phyloP scores from a whole-genome alignment of 2,329 filamentous ascomycete species.

The Fusarium continuum region DNA sequence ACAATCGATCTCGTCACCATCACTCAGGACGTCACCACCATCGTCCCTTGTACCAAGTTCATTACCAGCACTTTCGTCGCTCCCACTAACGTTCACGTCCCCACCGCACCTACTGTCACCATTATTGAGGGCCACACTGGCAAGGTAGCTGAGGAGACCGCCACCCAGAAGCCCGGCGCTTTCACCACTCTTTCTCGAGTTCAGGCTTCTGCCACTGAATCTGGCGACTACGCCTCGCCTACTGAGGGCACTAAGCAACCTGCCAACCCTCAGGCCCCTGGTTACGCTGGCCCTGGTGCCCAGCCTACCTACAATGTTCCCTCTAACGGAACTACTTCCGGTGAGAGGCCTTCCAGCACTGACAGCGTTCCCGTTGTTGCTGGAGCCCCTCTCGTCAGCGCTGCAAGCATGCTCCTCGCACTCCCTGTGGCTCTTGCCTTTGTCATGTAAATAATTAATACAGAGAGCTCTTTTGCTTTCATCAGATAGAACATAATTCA shows the following conservation, averaged over 20 bases:
- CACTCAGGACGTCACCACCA: constrained; percentile 39
- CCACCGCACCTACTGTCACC: constrained; percentile 26
- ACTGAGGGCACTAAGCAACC: constrained; percentile 7
- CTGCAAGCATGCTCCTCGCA: constrained; percentile 15
- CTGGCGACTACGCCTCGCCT: constrained; percentile 3
- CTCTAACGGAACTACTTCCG: constrained; percentile 19
- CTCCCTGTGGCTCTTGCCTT: constrained; percentile 24
- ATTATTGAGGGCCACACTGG: constrained; percentile 28
- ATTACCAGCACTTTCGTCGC: constrained; percentile 37
- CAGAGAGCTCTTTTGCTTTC: constrained; percentile 22
- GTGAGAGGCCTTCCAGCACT: not conserved
- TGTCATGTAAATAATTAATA: constrained; percentile 29
- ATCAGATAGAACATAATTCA: constrained; percentile 19
- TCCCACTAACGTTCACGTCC: constrained; percentile 20
- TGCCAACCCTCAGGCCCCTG: constrained; percentile 4
- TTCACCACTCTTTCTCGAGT: constrained; percentile 26
- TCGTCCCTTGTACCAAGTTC: constrained; percentile 38
- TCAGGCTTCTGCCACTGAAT: constrained; percentile 19
- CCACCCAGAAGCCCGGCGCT: constrained; percentile 11
- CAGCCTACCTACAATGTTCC: constrained; percentile 22
- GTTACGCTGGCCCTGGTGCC: constrained; percentile 5
- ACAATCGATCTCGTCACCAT: constrained; percentile 33
- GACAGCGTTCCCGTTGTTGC: constrained; percentile 17
- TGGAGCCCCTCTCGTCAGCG: constrained; percentile 23
- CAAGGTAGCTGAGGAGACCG: not conserved